Percentiles rank a stretch among this genome's conserved stretches.
phyloP scores from a whole-genome alignment of 1,284 basidiomycete species.

The Rhodotorula sp. region DNA sequence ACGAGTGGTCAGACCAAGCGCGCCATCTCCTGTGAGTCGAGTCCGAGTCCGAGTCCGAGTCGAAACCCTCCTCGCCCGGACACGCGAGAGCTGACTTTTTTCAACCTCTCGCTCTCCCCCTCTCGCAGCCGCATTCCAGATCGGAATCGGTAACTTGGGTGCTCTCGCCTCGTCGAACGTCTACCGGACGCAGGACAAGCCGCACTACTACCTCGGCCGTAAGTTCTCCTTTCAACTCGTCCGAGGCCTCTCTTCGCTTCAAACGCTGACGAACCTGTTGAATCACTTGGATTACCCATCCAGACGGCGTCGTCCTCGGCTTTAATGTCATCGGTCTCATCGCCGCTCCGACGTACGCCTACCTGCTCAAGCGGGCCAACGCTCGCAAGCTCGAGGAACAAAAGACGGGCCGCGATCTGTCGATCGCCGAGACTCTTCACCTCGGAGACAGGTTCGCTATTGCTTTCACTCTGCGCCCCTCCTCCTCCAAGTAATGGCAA shows the following conservation, averaged over 20 bases:
- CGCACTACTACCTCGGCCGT: constrained; percentile 64
- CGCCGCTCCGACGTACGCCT: constrained; percentile 55
- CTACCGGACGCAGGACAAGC: constrained; percentile 59
- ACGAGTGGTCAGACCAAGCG: constrained; percentile 66
- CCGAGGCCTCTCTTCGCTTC: not conserved
- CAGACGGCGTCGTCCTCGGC: constrained; percentile 68
- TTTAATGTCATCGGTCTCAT: constrained; percentile 66
- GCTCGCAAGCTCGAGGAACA: constrained; percentile 44
- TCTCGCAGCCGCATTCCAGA: constrained; percentile 55
- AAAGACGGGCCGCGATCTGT: constrained; percentile 32
- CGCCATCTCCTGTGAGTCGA: constrained; percentile 46
- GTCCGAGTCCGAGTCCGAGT: no score
- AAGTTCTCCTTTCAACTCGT: constrained; percentile 41
- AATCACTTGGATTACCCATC: not conserved
- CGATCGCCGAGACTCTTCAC: constrained; percentile 41
- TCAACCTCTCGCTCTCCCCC: no score
- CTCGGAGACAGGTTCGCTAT: constrained; percentile 38
- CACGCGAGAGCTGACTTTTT: no score
- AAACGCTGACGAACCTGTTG: not conserved
- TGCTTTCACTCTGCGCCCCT: no score
- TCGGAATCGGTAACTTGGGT: constrained; percentile 62
- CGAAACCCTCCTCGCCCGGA: not conserved
- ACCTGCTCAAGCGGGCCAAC: constrained; percentile 62
- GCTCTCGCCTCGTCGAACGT: constrained; percentile 30
- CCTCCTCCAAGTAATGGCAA: no score